Conservation (phyloP, 331 rosid genomes). For the Saraca asoca region DNA sequence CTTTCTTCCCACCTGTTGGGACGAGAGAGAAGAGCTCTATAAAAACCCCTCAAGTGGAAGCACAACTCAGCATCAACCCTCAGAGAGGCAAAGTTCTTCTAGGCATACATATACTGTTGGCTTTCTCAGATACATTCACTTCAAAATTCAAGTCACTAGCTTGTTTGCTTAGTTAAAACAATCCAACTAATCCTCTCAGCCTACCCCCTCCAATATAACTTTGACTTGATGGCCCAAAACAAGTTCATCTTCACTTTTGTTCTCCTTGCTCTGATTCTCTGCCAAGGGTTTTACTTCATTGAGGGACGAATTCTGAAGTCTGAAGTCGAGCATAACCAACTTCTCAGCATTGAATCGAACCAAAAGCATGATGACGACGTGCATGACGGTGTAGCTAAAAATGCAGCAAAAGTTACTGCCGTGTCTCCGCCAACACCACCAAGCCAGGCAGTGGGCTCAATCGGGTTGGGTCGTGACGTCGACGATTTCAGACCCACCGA, state of each 20-base stretch:
- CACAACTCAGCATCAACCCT: conserved; percentile 10
- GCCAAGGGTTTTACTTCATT: conserved; percentile 19
- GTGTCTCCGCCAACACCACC: conserved; percentile 37
- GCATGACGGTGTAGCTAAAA: conserved; percentile 12
- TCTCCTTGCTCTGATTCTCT: conserved; percentile 40
- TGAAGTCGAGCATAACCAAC: neutral
- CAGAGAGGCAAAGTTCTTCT: neutral
- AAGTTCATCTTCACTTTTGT: conserved; percentile 33
- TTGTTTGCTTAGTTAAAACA: neutral
- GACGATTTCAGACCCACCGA: conserved; percentile 53
- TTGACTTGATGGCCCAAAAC: conserved; percentile 47
- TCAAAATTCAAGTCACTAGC: neutral
- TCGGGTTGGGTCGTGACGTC: conserved; percentile 26
- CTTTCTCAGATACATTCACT: neutral
- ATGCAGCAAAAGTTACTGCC: neutral
- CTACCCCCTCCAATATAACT: neutral
- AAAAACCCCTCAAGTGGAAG: conserved; percentile 6
- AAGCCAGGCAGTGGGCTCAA: conserved; percentile 21
- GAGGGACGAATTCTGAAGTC: conserved; percentile 38
- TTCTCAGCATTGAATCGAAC: conserved; percentile 1
- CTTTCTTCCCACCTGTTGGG: neutral
- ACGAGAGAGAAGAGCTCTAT: neutral
- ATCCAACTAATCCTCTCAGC: neutral
- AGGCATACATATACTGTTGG: too few species aligned
- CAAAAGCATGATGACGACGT: neutral